Conservation (phyloP, 768 basidiomycete genomes). For the Tylopilus sp. region DNA sequence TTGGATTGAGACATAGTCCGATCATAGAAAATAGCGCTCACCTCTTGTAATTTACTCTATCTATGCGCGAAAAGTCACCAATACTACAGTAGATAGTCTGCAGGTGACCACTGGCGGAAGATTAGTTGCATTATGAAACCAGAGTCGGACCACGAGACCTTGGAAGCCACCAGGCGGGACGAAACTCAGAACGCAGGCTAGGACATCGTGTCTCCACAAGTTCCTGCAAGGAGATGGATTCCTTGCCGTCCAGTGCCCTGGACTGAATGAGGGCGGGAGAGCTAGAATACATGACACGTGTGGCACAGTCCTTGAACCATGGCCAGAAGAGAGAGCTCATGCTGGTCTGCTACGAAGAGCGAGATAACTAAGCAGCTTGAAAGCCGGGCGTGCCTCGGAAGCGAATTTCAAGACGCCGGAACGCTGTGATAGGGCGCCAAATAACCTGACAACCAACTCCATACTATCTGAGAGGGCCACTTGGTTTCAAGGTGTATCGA, state of each 20-base stretch:
- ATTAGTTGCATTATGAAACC: conserved; percentile 14
- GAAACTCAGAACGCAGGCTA: conserved; percentile 27
- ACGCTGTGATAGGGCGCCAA: no score
- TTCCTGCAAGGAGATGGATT: conserved; percentile 25
- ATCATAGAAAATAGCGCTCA: conserved; percentile 1
- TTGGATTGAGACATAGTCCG: conserved; percentile 6
- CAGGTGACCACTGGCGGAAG: conserved; percentile 26
- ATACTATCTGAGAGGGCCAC: no score
- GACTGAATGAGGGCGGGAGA: conserved; percentile 19
- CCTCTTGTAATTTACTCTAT: conserved; percentile 32
- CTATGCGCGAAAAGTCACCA: conserved; percentile 31
- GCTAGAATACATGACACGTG: conserved; percentile 21
- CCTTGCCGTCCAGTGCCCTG: conserved; percentile 6
- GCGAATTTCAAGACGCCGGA: no score
- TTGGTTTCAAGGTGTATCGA: no score
- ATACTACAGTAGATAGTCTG: conserved; percentile 32
- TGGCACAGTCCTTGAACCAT: conserved; percentile 9
- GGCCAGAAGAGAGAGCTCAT: conserved; percentile 24
- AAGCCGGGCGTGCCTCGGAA: no score
- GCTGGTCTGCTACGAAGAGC: no score
- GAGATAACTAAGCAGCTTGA: no score
- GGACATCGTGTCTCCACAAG: conserved; percentile 32
- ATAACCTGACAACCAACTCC: no score
- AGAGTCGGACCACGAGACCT: conserved; percentile 18
- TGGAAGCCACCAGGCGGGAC: conserved; percentile 34